Evolutionary conservation across 805 yeast species (phyloP).

Genomic region (Groenewaldozyma tartarivorans): DNA sequence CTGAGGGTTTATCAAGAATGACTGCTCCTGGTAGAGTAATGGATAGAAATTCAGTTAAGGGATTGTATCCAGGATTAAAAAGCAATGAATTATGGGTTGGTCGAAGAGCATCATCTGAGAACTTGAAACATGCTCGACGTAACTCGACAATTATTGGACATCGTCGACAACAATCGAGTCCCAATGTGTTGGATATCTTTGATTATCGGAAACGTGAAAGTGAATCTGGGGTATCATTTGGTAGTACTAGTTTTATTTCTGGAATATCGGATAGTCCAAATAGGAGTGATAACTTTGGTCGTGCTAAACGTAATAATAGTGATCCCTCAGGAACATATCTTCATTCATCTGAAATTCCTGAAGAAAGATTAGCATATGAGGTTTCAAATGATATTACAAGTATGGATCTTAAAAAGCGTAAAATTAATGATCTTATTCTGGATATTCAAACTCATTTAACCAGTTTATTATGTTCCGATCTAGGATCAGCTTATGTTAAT

Average conservation of each 20-base stretch:
- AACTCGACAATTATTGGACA: constrained; percentile 7
- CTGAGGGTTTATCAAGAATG: constrained; percentile 11
- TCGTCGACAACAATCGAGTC: constrained; percentile 15
- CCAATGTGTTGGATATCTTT: constrained; percentile 18
- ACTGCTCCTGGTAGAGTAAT: constrained; percentile 4
- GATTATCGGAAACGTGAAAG: background rate
- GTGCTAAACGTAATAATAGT: constrained; percentile 12
- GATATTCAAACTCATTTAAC: constrained; percentile 17
- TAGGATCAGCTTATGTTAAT: constrained; percentile 20
- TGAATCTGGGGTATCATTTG: background rate
- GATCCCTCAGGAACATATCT: constrained; percentile 4
- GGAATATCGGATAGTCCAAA: background rate
- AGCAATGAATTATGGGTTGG: background rate
- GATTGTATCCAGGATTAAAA: background rate
- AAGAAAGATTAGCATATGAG: background rate
- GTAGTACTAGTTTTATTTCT: background rate
- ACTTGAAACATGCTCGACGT: background rate
- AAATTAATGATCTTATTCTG: constrained; percentile 14
- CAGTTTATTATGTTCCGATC: constrained; percentile 24
- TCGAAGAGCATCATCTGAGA: background rate
- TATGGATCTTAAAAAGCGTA: constrained; percentile 9
- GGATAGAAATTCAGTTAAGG: background rate
- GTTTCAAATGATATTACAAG: constrained; percentile 2
- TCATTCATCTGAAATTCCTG: background rate
- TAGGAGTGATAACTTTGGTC: background rate